Base-by-base conservation (phyloP, 129 eudicot species). In the Tagetes patula region DNA sequence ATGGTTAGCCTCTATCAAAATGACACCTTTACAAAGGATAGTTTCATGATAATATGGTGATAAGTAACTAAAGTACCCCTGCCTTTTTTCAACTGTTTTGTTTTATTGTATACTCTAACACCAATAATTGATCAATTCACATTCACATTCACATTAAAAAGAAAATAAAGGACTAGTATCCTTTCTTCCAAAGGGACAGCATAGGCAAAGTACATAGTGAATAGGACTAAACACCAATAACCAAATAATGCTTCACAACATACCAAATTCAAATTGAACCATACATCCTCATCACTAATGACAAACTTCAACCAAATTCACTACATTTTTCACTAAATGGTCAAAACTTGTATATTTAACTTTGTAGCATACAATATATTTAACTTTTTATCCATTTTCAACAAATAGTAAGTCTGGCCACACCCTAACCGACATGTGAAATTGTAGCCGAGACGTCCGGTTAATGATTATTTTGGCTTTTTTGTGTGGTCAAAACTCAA, bases 41-140 rank as follows among this genome's bases (percentile, higher is more conserved):
- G 13, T 33, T 64, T 38, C 69, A 40, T 40, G 49, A 64, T 64
- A 64, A 64, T 39, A 64, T 64, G 69, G 47, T 64, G 69, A 20
- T 20, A 20, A 20, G 27, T 20, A 20, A 39, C 34, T n/a, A 6
- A 38, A 64, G 69, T 39, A 64, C 48, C 34, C 2, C 13, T 20
- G 27, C 27, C 27, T 39, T 38, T 36, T 64, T 64, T 64, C 69
- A 64, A 64, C 70, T 30, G 62, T 70, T 81, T 40, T 49, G 64
- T 50, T 52, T 60, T 12, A 46, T 58, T 81, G 30, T 61, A 61
- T 36, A 4, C 43, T 6, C 60, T 54, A 52, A 61, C 67, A 61
- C 45, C 84, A 72, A 77, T 82, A 77, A 77, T 82, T 72, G 63
- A 14, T 20, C 27, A 20, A 20, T 20, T 20, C 27, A 20, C 27